Evolutionary conservation across 441 rosid species (phyloP).

Genomic region (Syzygium syzygioides): DNA sequence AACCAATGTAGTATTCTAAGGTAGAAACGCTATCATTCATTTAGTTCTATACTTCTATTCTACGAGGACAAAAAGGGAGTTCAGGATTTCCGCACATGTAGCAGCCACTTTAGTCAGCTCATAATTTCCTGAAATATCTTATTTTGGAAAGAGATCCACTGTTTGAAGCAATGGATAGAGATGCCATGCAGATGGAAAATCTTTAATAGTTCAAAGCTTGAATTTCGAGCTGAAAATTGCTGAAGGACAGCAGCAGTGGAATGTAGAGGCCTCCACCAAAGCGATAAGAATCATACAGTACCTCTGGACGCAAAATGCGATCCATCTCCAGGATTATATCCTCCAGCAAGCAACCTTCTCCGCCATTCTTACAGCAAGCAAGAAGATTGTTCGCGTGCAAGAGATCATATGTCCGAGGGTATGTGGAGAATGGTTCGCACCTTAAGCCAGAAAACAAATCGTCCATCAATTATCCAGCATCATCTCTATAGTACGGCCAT

Average conservation of each 20-base stretch:
- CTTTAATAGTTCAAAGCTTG: background rate
- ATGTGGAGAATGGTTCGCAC: conserved; percentile 95
- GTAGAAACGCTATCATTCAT: background rate
- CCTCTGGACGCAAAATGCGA: conserved; percentile 79
- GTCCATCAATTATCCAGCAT: background rate
- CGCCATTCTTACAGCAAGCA: conserved; percentile 42
- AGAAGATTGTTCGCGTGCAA: conserved; percentile 76
- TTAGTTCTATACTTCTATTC: background rate
- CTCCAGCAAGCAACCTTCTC: conserved; percentile 68
- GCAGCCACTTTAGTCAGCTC: background rate
- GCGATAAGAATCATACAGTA: conserved; percentile 13
- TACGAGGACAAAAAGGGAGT: background rate
- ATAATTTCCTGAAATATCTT: background rate
- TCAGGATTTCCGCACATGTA: background rate
- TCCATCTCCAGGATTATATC: conserved; percentile 94
- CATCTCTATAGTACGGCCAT: background rate
- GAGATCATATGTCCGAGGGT: conserved; percentile 86
- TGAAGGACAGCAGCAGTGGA: background rate
- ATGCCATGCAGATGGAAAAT: background rate
- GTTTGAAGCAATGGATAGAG: background rate
- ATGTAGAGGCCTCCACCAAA: background rate
- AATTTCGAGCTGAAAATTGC: background rate
- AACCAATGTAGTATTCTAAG: background rate
- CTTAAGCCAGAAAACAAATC: conserved; percentile 24
- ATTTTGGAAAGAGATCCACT: background rate